Evolutionary conservation across 2,329 filamentous ascomycete species (phyloP).

Genomic region (Pezicula rhizophila): DNA sequence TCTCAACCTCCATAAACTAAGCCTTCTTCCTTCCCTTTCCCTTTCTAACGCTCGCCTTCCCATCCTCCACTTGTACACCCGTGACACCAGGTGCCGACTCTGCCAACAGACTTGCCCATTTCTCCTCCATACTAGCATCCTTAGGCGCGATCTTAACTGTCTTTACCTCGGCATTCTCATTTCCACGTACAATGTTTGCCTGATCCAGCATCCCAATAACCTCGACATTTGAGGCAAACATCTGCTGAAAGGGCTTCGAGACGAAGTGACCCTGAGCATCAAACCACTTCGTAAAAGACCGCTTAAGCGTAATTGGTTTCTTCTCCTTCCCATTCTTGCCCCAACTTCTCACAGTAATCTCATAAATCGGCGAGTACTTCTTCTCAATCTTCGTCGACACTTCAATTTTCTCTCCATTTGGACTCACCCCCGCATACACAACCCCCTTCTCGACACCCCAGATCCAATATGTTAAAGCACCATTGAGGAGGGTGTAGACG

Average conservation of each 20-base stretch:
- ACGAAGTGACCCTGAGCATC: constrained; percentile 68
- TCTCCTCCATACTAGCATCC: constrained; percentile 22
- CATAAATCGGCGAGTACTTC: constrained; percentile 79
- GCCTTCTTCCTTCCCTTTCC: constrained; percentile 24
- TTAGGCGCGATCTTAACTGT: constrained; percentile 7
- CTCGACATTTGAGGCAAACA: constrained; percentile 64
- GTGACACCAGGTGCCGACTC: constrained; percentile 19
- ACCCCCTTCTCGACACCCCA: constrained; percentile 74
- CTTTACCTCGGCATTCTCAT: constrained; percentile 15
- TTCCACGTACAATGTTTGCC: constrained; percentile 39
- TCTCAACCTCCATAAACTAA: background rate
- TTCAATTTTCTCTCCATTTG: constrained; percentile 64
- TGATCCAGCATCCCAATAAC: constrained; percentile 61
- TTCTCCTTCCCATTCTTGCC: constrained; percentile 20
- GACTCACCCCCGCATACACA: constrained; percentile 68
- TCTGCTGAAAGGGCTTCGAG: constrained; percentile 69
- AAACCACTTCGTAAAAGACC: constrained; percentile 71
- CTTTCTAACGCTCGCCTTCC: constrained; percentile 14
- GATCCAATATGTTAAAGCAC: constrained; percentile 75
- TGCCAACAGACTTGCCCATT: constrained; percentile 24
- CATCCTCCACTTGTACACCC: constrained; percentile 9
- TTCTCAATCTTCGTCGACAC: constrained; percentile 61
- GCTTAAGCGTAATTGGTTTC: constrained; percentile 43
- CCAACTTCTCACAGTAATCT: constrained; percentile 55
- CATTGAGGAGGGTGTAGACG: constrained; percentile 74